Percentiles rank a stretch among this genome's conserved stretches.
Evolutionary conservation across 2,329 filamentous ascomycete species (phyloP).

Genomic region (Albophoma yamanashiensis): DNA sequence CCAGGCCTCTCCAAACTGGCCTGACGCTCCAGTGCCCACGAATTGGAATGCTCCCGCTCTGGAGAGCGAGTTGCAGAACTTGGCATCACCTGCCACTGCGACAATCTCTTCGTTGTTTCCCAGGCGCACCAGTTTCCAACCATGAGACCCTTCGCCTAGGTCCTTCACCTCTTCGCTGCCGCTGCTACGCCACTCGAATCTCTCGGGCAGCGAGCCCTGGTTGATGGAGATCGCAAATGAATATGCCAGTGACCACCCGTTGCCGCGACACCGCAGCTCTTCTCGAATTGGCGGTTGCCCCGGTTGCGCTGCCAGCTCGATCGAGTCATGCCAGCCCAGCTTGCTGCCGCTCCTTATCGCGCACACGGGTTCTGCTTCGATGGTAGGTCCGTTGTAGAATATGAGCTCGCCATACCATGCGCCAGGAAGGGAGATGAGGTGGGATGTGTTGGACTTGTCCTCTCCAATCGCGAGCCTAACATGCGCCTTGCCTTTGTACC

Average conservation of each 20-base stretch:
- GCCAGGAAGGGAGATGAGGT: slow-evolving; percentile 2
- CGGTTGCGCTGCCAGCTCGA: slow-evolving; percentile 6
- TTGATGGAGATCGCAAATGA: slow-evolving; percentile 21
- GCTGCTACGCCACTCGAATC: slow-evolving; percentile 32
- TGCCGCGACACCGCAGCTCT: slow-evolving; percentile 3
- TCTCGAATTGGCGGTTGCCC: slow-evolving; percentile 3
- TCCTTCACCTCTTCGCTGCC: slow-evolving; percentile 20
- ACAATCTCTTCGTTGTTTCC: slow-evolving; percentile 28
- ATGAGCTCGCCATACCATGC: slow-evolving; percentile 7
- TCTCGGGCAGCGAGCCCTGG: slow-evolving; percentile 15
- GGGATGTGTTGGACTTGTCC: slow-evolving; percentile 1
- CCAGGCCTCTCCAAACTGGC: slow-evolving; percentile 29
- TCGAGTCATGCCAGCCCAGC: slow-evolving; percentile 2
- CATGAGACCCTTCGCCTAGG: slow-evolving; percentile 18
- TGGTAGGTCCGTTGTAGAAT: slow-evolving; percentile 5
- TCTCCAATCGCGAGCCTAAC: slow-evolving; percentile 5
- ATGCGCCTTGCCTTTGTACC: slow-evolving; percentile 2
- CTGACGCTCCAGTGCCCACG: slow-evolving; percentile 25
- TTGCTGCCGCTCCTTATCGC: slow-evolving; percentile 1
- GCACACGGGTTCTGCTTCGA: slow-evolving; percentile 2
- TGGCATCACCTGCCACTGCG: slow-evolving; percentile 21
- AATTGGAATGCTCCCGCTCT: slow-evolving; percentile 27
- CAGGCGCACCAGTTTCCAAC: slow-evolving; percentile 27
- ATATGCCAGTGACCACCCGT: slow-evolving; percentile 5
- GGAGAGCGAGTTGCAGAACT: slow-evolving; percentile 5